A percentile compares a stretch with the other conserved stretches of the same genome.
These are phyloP conservation scores for Bipolaris victoriae DNA, from an alignment of 2,329 filamentous ascomycete genomes.

Conservation along the genomic window DNA sequence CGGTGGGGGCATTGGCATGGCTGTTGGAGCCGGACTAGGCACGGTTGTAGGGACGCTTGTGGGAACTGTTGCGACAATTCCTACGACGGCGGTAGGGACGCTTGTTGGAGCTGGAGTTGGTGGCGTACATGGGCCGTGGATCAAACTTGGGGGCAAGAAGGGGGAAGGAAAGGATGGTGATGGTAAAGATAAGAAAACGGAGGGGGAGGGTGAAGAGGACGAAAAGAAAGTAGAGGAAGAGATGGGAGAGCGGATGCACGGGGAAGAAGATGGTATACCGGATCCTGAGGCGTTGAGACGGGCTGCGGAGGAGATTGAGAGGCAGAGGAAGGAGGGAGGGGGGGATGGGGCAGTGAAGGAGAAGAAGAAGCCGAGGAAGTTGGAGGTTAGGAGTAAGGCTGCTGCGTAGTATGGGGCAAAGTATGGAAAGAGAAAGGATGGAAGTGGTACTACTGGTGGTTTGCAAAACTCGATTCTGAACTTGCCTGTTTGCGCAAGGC, in stretches of 20 bases:
- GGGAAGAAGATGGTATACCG: conserved; percentile 30
- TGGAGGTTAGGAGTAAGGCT: conserved; percentile 33
- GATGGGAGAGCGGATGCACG: conserved; percentile 1
- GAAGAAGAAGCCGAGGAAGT: conserved; percentile 34
- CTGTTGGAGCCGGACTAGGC: conserved; percentile 51
- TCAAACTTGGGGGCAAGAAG: conserved; percentile 44
- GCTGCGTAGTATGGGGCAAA: neutral
- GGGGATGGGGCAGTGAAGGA: conserved; percentile 11
- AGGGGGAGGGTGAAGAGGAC: conserved; percentile 17
- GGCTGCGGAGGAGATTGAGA: conserved; percentile 26
- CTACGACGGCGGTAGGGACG: conserved; percentile 49
- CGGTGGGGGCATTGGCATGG: conserved; percentile 52
- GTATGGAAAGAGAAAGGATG: neutral
- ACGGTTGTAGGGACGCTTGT: conserved; percentile 52
- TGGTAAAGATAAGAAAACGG: conserved; percentile 13
- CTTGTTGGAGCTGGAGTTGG: conserved; percentile 52
- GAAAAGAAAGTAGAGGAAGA: conserved; percentile 9
- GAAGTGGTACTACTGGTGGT: neutral
- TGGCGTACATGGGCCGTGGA: conserved; percentile 52
- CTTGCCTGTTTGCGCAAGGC: too few species aligned
- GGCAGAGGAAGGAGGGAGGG: conserved; percentile 4
- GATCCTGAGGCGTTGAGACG: conserved; percentile 34
- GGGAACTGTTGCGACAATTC: conserved; percentile 49
- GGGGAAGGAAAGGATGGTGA: conserved; percentile 18
- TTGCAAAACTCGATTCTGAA: neutral